Evolutionary conservation across 2,329 filamentous ascomycete species (phyloP).

Genomic region (Drechslerella coelobrocha): DNA sequence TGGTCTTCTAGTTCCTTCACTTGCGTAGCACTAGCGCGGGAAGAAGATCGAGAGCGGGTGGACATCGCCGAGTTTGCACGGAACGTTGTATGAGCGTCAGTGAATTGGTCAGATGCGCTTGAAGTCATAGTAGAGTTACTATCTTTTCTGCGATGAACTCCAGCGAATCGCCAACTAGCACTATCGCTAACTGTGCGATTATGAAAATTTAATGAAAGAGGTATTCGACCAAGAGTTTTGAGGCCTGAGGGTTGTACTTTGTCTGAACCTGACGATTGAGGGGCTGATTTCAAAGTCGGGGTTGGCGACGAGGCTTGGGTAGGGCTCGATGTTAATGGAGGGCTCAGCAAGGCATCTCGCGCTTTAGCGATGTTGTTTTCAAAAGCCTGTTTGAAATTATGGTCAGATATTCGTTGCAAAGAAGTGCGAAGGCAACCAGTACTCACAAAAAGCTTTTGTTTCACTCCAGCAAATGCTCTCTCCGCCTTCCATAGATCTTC

Average conservation of each 20-base stretch:
- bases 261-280: slow-evolving; percentile 10
- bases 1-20: slow-evolving; percentile 48
- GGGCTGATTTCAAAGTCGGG: slow-evolving; percentile 20
- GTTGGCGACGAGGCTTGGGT: slow-evolving; percentile 15
- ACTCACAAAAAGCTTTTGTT: slow-evolving; percentile 46
- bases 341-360: slow-evolving; percentile 43
- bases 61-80: slow-evolving; percentile 45
- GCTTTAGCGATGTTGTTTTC: slow-evolving; percentile 45
- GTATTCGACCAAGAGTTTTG: slow-evolving; percentile 40
- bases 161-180: slow-evolving; percentile 33
- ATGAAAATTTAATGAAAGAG: slow-evolving; percentile 38
- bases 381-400: slow-evolving; percentile 31
- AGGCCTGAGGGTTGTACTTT: slow-evolving; percentile 35
- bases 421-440: not conserved
- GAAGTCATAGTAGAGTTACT: slow-evolving; percentile 46
- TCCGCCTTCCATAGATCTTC: slow-evolving; percentile 36
- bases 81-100: slow-evolving; percentile 32
- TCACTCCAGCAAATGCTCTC: slow-evolving; percentile 48
- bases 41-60: slow-evolving; percentile 42
- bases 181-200: slow-evolving; percentile 48
- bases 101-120: slow-evolving; percentile 37
- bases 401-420: slow-evolving; percentile 9
- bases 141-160: slow-evolving; percentile 29
- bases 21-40: slow-evolving; percentile 40
- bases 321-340: slow-evolving; percentile 18